Evolutionary conservation across 2,329 filamentous ascomycete species (phyloP).

Genomic region (Exophiala sp.): DNA sequence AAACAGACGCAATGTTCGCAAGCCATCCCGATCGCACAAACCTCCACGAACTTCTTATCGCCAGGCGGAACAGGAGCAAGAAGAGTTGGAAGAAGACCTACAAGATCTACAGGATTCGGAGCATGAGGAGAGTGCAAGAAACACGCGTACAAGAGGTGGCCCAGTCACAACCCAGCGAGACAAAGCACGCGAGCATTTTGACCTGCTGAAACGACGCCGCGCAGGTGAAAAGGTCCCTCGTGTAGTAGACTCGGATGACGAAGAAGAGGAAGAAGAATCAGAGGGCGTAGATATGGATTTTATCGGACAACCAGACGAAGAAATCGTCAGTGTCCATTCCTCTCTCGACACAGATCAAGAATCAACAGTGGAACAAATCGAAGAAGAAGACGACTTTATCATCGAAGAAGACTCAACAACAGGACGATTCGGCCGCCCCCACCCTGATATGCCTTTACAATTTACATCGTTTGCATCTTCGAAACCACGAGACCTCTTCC

Average conservation of each 20-base stretch:
- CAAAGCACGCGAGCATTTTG: conserved; percentile 40
- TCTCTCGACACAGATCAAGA: conserved; percentile 20
- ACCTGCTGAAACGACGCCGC: conserved; percentile 41
- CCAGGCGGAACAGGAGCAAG: conserved; percentile 32
- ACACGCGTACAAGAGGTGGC: conserved; percentile 41
- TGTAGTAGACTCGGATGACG: conserved; percentile 29
- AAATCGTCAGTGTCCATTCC: conserved; percentile 5
- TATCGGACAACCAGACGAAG: conserved; percentile 16
- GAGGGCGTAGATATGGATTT: conserved; percentile 24
- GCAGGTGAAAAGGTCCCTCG: conserved; percentile 38
- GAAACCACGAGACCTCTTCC: conserved; percentile 69
- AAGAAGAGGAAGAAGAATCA: conserved; percentile 25
- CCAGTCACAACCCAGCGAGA: conserved; percentile 38
- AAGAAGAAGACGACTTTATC: conserved; percentile 63
- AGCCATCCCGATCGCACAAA: neutral
- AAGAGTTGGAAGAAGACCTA: conserved; percentile 46
- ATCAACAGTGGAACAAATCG: conserved; percentile 18
- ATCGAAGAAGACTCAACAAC: conserved; percentile 56
- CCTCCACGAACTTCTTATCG: conserved; percentile 3
- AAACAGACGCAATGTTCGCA: neutral
- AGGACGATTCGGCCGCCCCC: conserved; percentile 55
- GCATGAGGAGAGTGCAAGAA: conserved; percentile 33
- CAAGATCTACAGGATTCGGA: conserved; percentile 44
- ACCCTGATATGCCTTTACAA: conserved; percentile 61
- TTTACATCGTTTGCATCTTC: conserved; percentile 66